These are phyloP conservation scores for Clitoria ternatea DNA, from an alignment of 306 rosid species.

Conservation along the genomic window DNA sequence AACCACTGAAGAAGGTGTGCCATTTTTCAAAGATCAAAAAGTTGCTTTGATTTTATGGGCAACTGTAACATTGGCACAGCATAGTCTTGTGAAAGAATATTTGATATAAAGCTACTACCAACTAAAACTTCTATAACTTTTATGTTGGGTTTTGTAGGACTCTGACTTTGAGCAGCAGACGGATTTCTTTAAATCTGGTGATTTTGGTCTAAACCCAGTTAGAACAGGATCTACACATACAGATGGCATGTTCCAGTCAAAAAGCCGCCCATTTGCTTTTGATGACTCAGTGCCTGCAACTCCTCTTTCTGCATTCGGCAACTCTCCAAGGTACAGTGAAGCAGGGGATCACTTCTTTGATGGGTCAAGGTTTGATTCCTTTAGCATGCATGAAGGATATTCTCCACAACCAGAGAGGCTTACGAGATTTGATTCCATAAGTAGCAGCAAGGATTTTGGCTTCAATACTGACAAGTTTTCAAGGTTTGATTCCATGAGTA, in stretches of 20 bases:
- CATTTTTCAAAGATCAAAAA: conserved; percentile 18
- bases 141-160: conserved; percentile 52
- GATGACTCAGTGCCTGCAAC: conserved; percentile 94
- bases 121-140: conserved; percentile 6
- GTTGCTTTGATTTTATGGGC: conserved; percentile 21
- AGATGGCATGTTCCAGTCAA: conserved; percentile 55
- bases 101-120: conserved; percentile 1
- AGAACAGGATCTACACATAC: conserved; percentile 64
- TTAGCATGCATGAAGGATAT: conserved; percentile 56
- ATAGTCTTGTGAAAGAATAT: neutral
- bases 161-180: conserved; percentile 51
- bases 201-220: conserved; percentile 61
- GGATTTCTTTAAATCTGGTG: conserved; percentile 65
- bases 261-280: conserved; percentile 70
- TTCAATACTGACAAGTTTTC: conserved; percentile 32
- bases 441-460: conserved; percentile 56
- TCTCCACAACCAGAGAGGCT: conserved; percentile 46
- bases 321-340: conserved; percentile 89
- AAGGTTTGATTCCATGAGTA: conserved; percentile 59
- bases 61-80: neutral
- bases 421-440: conserved; percentile 55
- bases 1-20: neutral
- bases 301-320: conserved; percentile 74
- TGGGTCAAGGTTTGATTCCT: conserved; percentile 78
- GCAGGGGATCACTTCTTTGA: conserved; percentile 84